Evolutionary conservation across 2,329 filamentous ascomycete genomes (phyloP), one percentile per base, ranked within the genome.

Genomic region (Trichoderma hamatum): DNA sequence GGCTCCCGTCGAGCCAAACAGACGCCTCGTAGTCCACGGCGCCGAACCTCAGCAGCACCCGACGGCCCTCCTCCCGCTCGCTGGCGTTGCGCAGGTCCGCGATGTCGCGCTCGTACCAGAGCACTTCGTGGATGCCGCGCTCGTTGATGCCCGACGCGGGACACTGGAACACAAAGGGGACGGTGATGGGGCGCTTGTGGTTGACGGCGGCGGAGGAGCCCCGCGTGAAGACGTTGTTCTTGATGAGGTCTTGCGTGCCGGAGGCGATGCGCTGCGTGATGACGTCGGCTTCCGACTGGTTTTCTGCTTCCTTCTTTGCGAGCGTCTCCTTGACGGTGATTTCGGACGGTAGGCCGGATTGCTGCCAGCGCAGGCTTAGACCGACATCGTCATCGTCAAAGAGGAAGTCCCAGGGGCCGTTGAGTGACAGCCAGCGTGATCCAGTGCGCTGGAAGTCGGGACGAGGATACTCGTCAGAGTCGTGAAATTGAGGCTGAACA

Each of bases 131-230:
- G 2, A 88, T 87, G 61, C 84, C 86, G 66, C 84, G 84, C 39
- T 89, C 84, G 70, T 86, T 82, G 72, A 91, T 86, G 2, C 88
- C 88, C 0, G 88, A 90, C 0, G 88, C 88, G 0, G 85, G 84
- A 5, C 85, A 84, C 75, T 91, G 89, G 73, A 90, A 91, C 2
- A 87, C 88, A 72, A 86, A 92, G 0, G 89, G 89, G 0, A 91
- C 88, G 43, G 84, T 80, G 71, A 91, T 91, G 11, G 82, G 80
- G 30, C 82, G 81, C 74, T 85, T 87, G 14, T 76, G 73, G 69
- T 85, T 77, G 21, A 67, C 28, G 0, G 39, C 28, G 39, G 39
- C 28, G 14, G 75, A 71, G 2, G 71, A 72, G 1, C 72, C 73
- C 14, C 73, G 74, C 1, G 74, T 52, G 19, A 83, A 78, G 65